These are phyloP conservation scores for Fagopyrum esculentum DNA, from an alignment of 148 eudicot genomes.

Conservation along the genomic window DNA sequence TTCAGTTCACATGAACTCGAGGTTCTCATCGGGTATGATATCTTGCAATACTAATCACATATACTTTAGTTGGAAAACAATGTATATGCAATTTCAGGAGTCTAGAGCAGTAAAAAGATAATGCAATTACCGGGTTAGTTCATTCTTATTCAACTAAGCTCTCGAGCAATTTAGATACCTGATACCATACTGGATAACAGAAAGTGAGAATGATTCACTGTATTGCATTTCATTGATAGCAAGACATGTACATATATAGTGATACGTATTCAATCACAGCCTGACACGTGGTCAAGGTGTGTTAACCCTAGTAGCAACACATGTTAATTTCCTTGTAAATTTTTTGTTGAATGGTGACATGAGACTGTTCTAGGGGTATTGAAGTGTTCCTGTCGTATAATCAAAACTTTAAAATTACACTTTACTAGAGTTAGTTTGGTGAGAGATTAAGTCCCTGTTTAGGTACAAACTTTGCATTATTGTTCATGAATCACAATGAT, in stretches of 20 bases:
- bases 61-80: conserved; percentile 1
- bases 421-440: neutral
- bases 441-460: neutral
- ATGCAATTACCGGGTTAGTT: neutral
- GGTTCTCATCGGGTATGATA: conserved; percentile 6
- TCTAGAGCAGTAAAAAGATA: neutral
- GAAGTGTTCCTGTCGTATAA: neutral
- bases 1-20: neutral
- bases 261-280: too few species aligned
- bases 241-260: too few species aligned
- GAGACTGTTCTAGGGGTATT: neutral
- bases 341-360: neutral
- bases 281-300: too few species aligned
- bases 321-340: neutral
- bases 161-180: too few species aligned
- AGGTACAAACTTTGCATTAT: too few species aligned
- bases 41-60: neutral
- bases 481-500: too few species aligned
- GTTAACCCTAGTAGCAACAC: too few species aligned
- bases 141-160: neutral
- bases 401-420: neutral
- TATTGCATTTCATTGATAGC: too few species aligned
- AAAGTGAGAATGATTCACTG: too few species aligned
- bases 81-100: neutral
- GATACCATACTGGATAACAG: too few species aligned